Conservation (phyloP, 768 basidiomycete genomes). For the Cyclocybe cylindracea region DNA sequence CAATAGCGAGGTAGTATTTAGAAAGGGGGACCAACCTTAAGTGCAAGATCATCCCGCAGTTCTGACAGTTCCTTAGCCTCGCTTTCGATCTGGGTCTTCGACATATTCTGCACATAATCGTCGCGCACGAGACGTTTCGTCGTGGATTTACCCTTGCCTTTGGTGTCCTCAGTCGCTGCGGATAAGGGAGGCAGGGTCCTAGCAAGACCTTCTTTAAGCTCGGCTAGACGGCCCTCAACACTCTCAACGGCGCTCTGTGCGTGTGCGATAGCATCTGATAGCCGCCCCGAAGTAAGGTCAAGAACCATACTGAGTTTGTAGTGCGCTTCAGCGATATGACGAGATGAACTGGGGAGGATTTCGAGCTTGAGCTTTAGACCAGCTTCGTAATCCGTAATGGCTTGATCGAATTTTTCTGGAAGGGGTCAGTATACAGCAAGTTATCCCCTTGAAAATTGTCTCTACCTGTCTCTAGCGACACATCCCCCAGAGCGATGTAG, state of each 20-base stretch:
- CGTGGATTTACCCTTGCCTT: constrained; percentile 76
- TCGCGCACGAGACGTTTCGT: constrained; percentile 43
- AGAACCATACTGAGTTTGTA: constrained; percentile 94
- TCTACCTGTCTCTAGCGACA: constrained; percentile 95
- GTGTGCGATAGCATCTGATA: constrained; percentile 79
- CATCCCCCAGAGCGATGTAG: constrained; percentile 89
- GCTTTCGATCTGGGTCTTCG: constrained; percentile 67
- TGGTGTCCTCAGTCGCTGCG: constrained; percentile 40
- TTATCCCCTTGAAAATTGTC: background rate
- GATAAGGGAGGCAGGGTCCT: constrained; percentile 35
- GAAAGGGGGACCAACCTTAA: constrained; percentile 57
- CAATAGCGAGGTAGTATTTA: background rate
- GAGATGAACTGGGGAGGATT: constrained; percentile 83
- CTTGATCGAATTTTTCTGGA: constrained; percentile 94
- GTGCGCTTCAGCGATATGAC: constrained; percentile 91
- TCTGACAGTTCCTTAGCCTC: constrained; percentile 81
- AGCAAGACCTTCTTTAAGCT: constrained; percentile 51
- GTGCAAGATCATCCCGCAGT: constrained; percentile 77
- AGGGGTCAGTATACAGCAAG: background rate
- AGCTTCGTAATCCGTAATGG: constrained; percentile 82
- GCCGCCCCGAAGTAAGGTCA: constrained; percentile 84
- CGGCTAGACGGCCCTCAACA: constrained; percentile 67
- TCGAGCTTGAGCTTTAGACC: constrained; percentile 73
- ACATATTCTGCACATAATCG: constrained; percentile 66
- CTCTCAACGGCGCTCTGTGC: constrained; percentile 81